phyloP scores from a whole-genome alignment of 2,329 filamentous ascomycete species.

The Xylaria sp. region DNA sequence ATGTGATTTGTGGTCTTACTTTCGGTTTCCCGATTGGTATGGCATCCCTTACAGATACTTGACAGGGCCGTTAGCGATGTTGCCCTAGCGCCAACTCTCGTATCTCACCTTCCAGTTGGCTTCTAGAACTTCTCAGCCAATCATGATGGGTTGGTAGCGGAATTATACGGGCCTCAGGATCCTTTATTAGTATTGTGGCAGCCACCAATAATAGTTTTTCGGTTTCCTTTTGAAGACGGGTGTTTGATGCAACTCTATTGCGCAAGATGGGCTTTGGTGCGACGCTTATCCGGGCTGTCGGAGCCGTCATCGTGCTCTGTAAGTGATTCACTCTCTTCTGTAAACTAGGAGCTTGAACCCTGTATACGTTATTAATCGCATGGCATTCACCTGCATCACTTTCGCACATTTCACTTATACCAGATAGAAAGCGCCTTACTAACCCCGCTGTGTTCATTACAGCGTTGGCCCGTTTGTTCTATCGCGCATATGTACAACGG shows the following conservation, averaged over 20 bases:
- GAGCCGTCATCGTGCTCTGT: constrained; percentile 34
- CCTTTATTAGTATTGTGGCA: not conserved
- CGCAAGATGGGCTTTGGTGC: constrained; percentile 26
- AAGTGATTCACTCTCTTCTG: not conserved
- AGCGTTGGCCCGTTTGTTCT: constrained; percentile 40
- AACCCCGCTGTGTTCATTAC: not conserved
- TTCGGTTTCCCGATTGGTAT: not conserved
- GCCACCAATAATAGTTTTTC: not conserved
- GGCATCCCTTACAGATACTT: not conserved
- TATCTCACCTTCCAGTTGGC: not conserved
- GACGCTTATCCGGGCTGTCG: constrained; percentile 37
- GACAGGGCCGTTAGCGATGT: not conserved
- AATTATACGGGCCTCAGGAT: not conserved
- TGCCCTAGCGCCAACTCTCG: not conserved
- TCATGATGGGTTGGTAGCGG: not conserved
- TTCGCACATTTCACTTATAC: not conserved
- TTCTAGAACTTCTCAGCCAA: not conserved
- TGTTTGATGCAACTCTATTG: constrained; percentile 2
- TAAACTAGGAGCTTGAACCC: not conserved
- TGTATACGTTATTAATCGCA: not conserved
- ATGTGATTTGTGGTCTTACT: not conserved
- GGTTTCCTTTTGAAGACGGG: not conserved
- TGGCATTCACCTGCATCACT: not conserved
- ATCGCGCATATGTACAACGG: constrained; percentile 41
- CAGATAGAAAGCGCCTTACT: not conserved